Conservation (phyloP, 2,329 filamentous ascomycete genomes). For the Torrubiella hemipterigena region DNA sequence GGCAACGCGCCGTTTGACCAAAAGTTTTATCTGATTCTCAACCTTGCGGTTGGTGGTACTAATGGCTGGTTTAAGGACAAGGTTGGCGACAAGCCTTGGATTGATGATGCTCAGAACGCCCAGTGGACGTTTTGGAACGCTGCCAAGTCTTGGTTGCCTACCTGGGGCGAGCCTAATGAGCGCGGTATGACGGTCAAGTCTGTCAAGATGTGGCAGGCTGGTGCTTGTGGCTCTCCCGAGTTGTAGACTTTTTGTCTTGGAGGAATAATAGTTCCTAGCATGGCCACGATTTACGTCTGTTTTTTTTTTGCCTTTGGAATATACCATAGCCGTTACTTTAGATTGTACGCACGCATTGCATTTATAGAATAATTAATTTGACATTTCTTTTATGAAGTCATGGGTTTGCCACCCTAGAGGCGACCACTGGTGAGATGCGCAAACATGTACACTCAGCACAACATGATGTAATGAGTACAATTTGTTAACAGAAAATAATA, state of each 20-base stretch:
- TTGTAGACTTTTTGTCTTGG: not conserved
- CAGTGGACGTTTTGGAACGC: conserved; percentile 30
- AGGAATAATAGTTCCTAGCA: no score
- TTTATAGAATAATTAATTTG: no score
- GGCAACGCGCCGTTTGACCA: conserved; percentile 39
- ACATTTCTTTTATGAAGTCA: no score
- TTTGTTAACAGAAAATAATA: no score
- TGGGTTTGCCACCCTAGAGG: no score
- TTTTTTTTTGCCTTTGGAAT: no score
- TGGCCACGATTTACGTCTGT: no score
- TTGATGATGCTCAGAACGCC: conserved; percentile 25
- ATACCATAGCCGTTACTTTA: no score
- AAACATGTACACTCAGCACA: no score
- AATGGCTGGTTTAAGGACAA: conserved; percentile 38
- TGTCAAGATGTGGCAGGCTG: conserved; percentile 34
- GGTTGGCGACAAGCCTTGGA: conserved; percentile 32
- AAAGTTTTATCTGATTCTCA: conserved; percentile 36
- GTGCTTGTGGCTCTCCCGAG: conserved; percentile 9
- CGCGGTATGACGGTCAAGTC: conserved; percentile 32
- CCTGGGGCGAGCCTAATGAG: conserved; percentile 29
- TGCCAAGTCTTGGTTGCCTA: conserved; percentile 28
- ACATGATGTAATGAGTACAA: no score
- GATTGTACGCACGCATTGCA: no score
- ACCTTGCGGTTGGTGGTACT: conserved; percentile 35
- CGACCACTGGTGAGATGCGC: no score